Percentiles rank a stretch among this genome's conserved stretches.
Conservation (phyloP, 805 yeast species). For the Ogataea polymorpha region DNA sequence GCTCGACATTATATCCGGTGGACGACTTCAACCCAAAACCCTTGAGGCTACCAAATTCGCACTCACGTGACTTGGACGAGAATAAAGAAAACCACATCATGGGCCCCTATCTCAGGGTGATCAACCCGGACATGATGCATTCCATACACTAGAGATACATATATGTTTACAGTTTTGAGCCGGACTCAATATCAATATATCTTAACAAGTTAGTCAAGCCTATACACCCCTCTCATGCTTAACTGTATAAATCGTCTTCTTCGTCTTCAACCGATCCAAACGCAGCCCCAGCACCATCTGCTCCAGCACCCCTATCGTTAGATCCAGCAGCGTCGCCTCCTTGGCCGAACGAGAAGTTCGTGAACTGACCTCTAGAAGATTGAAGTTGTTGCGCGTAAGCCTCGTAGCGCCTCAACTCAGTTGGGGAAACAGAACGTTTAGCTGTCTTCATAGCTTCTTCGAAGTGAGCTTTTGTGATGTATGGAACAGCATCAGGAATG, state of each 20-base stretch:
- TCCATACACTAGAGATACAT: background rate
- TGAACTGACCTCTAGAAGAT: slow-evolving; percentile 92
- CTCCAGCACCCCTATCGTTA: slow-evolving; percentile 32
- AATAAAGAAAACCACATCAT: slow-evolving; percentile 14
- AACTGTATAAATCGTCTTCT: slow-evolving; percentile 44
- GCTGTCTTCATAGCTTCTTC: slow-evolving; percentile 99
- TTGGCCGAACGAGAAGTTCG: slow-evolving; percentile 82
- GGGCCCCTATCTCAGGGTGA: slow-evolving; percentile 10
- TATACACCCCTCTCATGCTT: slow-evolving; percentile 6
- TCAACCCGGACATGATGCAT: slow-evolving; percentile 9
- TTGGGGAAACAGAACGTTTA: slow-evolving; percentile 92
- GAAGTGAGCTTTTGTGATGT: slow-evolving; percentile 86
- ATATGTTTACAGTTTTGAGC: slow-evolving; percentile 10
- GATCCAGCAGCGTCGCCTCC: slow-evolving; percentile 31
- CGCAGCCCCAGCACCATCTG: slow-evolving; percentile 37
- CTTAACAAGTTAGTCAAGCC: slow-evolving; percentile 7
- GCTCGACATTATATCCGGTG: slow-evolving; percentile 18
- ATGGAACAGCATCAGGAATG: slow-evolving; percentile 94
- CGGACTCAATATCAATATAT: slow-evolving; percentile 9
- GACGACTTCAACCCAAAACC: slow-evolving; percentile 21
- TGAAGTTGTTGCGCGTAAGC: slow-evolving; percentile 96
- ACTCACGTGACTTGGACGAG: slow-evolving; percentile 7
- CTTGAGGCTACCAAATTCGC: slow-evolving; percentile 11
- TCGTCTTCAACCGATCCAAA: slow-evolving; percentile 50
- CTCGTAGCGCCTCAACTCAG: slow-evolving; percentile 97